Evolutionary conservation across 73 alveolate species (phyloP).

Genomic region (Effrenium voratum): DNA sequence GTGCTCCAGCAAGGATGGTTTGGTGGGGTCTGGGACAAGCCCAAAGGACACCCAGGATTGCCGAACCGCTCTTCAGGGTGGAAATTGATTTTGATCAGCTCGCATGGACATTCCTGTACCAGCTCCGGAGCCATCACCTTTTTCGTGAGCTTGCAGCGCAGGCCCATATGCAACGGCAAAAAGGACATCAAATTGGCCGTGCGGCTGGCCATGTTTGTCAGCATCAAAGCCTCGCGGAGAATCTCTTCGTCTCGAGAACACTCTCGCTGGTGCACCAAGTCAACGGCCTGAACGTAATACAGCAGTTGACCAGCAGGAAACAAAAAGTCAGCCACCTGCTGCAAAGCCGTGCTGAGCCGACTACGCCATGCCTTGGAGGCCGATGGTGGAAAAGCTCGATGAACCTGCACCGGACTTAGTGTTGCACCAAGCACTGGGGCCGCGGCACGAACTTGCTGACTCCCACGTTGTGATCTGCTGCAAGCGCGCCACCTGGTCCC

Average conservation of each 20-base stretch:
- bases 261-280: constrained; percentile 16
- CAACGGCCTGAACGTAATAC: constrained; percentile 32
- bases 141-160: constrained; percentile 15
- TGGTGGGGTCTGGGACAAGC: constrained; percentile 6
- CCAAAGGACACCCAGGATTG: constrained; percentile 30
- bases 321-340: neutral
- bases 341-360: neutral
- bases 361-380: neutral
- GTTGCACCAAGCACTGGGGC: constrained; percentile 1
- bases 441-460: neutral
- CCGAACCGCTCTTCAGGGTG: constrained; percentile 52
- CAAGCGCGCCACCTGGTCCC: constrained; percentile 45
- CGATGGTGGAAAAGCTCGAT: constrained; percentile 31
- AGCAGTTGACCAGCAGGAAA: neutral
- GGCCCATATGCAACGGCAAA: constrained; percentile 27
- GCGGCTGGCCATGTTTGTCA: neutral
- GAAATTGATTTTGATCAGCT: neutral
- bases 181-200: constrained; percentile 31
- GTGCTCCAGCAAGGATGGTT: constrained; percentile 5
- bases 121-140: constrained; percentile 39
- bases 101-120: constrained; percentile 48
- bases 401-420: neutral
- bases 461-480: constrained; percentile 40
- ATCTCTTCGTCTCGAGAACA: neutral
- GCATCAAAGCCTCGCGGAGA: neutral